A percentile compares a stretch with the other conserved stretches of the same genome.
phyloP scores from a whole-genome alignment of 495 filamentous ascomycete genomes.

The Thermochaetoides thermophila region DNA sequence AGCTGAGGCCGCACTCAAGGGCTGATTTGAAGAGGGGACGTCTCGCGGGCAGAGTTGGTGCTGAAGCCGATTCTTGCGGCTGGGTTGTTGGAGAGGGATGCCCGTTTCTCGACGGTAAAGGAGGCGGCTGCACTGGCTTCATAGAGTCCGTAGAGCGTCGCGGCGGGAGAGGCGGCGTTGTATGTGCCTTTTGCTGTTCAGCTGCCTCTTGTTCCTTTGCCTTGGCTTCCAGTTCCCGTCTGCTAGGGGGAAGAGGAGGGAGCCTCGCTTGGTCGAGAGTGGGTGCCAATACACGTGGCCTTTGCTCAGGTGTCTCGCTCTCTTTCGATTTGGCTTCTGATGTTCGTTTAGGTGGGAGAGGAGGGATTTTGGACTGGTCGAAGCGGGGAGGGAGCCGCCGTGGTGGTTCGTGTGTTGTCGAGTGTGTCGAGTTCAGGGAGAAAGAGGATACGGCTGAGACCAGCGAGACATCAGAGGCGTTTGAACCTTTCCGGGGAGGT shows the following conservation, averaged over 20 bases:
- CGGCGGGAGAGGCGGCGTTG: constrained; percentile 12
- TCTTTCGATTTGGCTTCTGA: no score
- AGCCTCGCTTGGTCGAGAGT: constrained; percentile 34
- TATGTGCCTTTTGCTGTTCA: constrained; percentile 11
- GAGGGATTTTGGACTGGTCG: no score
- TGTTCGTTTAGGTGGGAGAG: no score
- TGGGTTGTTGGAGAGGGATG: constrained; percentile 4
- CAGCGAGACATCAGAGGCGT: constrained; percentile 31
- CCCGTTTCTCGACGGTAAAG: constrained; percentile 22
- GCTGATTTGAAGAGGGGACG: no score
- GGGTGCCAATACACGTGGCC: constrained; percentile 30
- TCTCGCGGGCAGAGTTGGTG: constrained; percentile 16
- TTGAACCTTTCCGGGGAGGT: constrained; percentile 26
- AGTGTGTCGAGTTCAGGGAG: constrained; percentile 21
- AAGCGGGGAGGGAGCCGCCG: constrained; percentile 34
- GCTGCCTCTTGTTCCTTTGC: constrained; percentile 28
- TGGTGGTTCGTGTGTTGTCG: constrained; percentile 16
- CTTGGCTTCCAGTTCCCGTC: constrained; percentile 32
- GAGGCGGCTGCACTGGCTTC: constrained; percentile 23
- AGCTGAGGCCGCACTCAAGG: constrained; percentile 12
- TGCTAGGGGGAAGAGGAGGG: constrained; percentile 32
- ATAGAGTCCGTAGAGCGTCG: constrained; percentile 18
- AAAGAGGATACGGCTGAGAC: constrained; percentile 28
- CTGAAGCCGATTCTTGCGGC: no score
- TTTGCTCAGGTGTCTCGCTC: constrained; percentile 18